Evolutionary conservation across 306 rosid genomes (phyloP), one percentile per base, ranked within the genome.

Genomic region (Prunus mume): DNA sequence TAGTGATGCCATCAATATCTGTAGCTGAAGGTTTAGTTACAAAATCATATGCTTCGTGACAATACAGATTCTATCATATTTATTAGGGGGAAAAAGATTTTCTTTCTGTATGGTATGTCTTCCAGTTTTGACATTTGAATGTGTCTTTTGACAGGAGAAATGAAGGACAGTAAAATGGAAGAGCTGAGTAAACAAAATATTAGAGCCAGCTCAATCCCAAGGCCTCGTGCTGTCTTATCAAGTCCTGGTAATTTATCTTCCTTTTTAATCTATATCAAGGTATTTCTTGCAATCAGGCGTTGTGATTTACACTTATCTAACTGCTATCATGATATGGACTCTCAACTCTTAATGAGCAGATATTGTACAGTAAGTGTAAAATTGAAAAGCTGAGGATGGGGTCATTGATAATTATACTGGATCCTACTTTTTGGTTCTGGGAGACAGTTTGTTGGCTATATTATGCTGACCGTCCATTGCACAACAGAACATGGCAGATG

Each of bases 171-270:
- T 22, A 65, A 65, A 71, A 67, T 24, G 68, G 90, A 89, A 15
- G 96, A 87, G 68, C 78, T 72, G 32, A 17, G 71, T 70, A 87
- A 54, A 81, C 80, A 83, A 50, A 83, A 86, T 70, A 84, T 78
- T 64, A 84, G 92, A 84, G 93, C 88, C 56, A 56, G 85, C 73
- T 52, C 91, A 17, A 81, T 91, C 66, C 96, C 86, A 45, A 92
- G 83, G 32, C 98, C 98, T 1, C 96, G 98, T 12, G 98, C 96
- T 46, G 90, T 91, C 73, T 65, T 94, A 76, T 94, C 98, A 60
- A 94, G 98, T 83, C 95, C 96, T 46, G 89, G 98, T 94, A 89
- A 82, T 69, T 62, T 41, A 54, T 34, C 3, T 27, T 57, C 18
- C 24, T 38, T 49, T 20, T 57, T 12, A 4, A 22, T 72, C 43